Conservation (phyloP, 345 rosid genomes). For the Odontarrhena argentea region DNA sequence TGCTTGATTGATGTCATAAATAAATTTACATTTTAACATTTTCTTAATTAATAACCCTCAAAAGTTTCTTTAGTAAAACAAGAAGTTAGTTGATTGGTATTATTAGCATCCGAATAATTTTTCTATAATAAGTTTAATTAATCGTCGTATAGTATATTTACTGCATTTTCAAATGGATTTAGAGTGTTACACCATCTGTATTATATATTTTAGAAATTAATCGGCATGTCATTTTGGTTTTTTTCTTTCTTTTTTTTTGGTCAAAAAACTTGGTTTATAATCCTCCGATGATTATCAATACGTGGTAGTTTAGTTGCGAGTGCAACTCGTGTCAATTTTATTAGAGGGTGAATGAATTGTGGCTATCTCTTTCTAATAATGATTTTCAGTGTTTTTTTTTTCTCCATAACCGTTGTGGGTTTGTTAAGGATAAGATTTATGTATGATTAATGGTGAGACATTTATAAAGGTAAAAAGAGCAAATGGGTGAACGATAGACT, state of each 20-base stretch:
- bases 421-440: constrained; percentile 43
- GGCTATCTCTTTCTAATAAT: constrained; percentile 38
- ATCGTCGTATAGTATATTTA: too few species aligned
- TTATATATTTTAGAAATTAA: background rate
- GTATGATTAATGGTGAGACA: constrained; percentile 36
- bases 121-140: too few species aligned
- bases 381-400: constrained; percentile 3
- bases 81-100: too few species aligned
- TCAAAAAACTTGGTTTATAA: background rate
- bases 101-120: too few species aligned
- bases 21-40: background rate
- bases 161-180: background rate
- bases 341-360: constrained; percentile 21
- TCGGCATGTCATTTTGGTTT: too few species aligned
- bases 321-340: constrained; percentile 22
- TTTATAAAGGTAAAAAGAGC: constrained; percentile 30
- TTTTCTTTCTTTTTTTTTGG: too few species aligned
- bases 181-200: too few species aligned
- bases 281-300: background rate
- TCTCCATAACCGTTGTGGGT: constrained; percentile 40
- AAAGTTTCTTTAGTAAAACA: background rate
- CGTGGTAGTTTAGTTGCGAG: constrained; percentile 3
- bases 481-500: constrained; percentile 24
- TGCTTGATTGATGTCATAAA: background rate
- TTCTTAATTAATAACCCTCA: background rate